Conservation (phyloP, 768 basidiomycete species). For the Solioccasus polychromus region DNA sequence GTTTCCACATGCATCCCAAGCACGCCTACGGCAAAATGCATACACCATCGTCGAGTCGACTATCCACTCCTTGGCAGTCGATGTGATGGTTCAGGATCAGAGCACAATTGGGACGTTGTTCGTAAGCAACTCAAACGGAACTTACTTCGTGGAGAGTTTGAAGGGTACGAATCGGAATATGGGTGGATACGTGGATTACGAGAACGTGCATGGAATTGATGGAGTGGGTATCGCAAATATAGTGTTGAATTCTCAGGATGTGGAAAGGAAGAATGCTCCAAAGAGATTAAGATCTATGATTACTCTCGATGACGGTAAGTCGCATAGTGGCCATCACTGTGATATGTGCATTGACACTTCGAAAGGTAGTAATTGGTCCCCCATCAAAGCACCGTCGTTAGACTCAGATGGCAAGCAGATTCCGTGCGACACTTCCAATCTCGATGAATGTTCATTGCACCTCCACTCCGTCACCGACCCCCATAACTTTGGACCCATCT, state of each 20-base stretch:
- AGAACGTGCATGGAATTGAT: conserved; percentile 80
- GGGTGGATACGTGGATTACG: conserved; percentile 89
- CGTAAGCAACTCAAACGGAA: conserved; percentile 94
- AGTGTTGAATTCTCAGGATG: conserved; percentile 80
- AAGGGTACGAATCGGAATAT: conserved; percentile 91
- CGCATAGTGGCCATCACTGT: background rate
- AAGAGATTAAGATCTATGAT: conserved; percentile 78
- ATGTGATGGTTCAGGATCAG: conserved; percentile 76
- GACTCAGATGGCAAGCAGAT: conserved; percentile 62
- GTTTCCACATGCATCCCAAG: conserved; percentile 87
- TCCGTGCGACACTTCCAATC: conserved; percentile 56
- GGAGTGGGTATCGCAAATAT: conserved; percentile 91
- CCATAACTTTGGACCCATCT: conserved; percentile 92
- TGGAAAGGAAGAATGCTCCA: conserved; percentile 62
- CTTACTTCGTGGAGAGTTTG: conserved; percentile 88
- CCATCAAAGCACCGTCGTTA: conserved; percentile 55
- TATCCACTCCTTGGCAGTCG: conserved; percentile 89
- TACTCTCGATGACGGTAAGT: conserved; percentile 83
- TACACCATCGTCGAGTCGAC: conserved; percentile 97
- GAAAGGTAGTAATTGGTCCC: conserved; percentile 70
- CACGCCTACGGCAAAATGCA: conserved; percentile 81
- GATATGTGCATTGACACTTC: background rate
- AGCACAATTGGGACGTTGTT: conserved; percentile 83
- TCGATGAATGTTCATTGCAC: conserved; percentile 75
- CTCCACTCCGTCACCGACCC: conserved; percentile 89